These are phyloP conservation scores for Ascochyta fabae DNA, from an alignment of 2,329 filamentous ascomycete species.

Conservation along the genomic window DNA sequence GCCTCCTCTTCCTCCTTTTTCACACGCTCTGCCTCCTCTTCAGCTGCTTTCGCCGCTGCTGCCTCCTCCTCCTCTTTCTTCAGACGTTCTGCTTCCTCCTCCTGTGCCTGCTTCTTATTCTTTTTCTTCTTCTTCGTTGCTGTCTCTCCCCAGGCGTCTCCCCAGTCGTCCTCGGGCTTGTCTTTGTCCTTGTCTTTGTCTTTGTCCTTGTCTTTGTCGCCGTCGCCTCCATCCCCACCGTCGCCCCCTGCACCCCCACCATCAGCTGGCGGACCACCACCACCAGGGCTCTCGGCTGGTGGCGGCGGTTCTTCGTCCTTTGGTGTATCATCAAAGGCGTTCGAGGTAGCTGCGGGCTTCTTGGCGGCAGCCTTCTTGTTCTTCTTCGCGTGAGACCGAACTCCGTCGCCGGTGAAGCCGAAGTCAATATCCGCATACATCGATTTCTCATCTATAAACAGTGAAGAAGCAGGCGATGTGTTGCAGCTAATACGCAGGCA, in stretches of 20 bases:
- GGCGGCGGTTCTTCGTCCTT: conserved; percentile 55
- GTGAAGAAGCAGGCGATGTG: conserved; percentile 37
- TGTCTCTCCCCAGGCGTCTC: conserved; percentile 33
- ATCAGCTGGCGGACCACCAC: conserved; percentile 46
- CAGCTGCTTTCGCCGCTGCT: conserved; percentile 47
- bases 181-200: conserved; percentile 42
- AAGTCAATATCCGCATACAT: conserved; percentile 62
- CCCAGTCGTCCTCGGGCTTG: conserved; percentile 42
- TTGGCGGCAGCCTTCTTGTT: conserved; percentile 51
- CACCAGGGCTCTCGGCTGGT: conserved; percentile 41
- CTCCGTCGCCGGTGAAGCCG: conserved; percentile 59
- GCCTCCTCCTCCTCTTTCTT: conserved; percentile 49
- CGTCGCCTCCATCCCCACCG: conserved; percentile 46
- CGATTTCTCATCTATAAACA: conserved; percentile 43
- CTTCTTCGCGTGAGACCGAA: conserved; percentile 61
- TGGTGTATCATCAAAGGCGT: conserved; percentile 53
- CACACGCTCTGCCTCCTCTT: conserved; percentile 41
- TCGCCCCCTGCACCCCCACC: conserved; percentile 43
- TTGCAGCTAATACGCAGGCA: conserved; percentile 38
- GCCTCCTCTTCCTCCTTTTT: conserved; percentile 38
- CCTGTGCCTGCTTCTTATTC: conserved; percentile 45
- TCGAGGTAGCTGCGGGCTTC: conserved; percentile 26
- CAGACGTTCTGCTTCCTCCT: conserved; percentile 45
- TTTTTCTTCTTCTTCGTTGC: conserved; percentile 52
- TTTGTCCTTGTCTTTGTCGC: conserved; percentile 39